Evolutionary conservation across 306 rosid species (phyloP).

Genomic region (Potentilla sterilis): DNA sequence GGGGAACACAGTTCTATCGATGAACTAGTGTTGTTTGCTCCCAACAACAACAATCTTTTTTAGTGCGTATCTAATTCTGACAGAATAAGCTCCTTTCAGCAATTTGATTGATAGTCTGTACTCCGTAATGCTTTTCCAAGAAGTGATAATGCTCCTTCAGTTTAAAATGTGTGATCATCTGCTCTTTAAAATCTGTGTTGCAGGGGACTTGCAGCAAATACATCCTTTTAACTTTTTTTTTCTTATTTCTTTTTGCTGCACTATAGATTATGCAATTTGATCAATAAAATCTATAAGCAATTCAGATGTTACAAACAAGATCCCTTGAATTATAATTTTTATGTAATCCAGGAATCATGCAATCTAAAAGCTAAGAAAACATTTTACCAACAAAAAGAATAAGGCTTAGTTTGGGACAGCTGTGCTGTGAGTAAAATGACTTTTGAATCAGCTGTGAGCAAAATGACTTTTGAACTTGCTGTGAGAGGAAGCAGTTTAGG

Average conservation of each 20-base stretch:
- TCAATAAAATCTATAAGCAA: neutral
- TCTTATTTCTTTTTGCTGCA: neutral
- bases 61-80: neutral
- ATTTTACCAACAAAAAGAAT: neutral
- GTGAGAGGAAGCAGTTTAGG: too few species aligned
- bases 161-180: neutral
- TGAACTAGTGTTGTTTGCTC: neutral
- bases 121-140: neutral
- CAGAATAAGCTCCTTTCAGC: too few species aligned
- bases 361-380: neutral
- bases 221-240: too few species aligned
- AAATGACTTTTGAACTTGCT: too few species aligned
- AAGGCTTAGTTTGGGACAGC: too few species aligned
- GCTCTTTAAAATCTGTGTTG: too few species aligned
- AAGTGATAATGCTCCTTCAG: neutral
- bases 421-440: too few species aligned
- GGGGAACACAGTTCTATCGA: neutral
- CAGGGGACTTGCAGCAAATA: too few species aligned
- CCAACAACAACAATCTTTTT: neutral
- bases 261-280: neutral
- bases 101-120: neutral
- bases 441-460: too few species aligned
- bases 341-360: neutral
- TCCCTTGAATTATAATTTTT: neutral
- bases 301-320: neutral